phyloP scores from a whole-genome alignment of 1,284 basidiomycete genomes.

The Fistulinella cinereoalba region DNA sequence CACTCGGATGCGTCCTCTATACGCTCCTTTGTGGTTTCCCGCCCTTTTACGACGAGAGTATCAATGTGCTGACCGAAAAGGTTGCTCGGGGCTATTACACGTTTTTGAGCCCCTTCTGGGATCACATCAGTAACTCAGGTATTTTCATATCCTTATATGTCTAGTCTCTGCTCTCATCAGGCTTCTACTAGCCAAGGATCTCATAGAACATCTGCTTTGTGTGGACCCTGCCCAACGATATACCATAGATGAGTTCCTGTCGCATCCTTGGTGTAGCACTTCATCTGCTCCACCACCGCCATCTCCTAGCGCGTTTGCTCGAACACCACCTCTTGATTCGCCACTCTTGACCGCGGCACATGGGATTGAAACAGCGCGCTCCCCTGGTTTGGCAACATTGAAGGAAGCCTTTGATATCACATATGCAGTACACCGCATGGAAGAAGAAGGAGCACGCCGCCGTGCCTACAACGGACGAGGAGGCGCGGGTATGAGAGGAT shows the following conservation, averaged over 20 bases:
- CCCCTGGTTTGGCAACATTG: slow-evolving; percentile 87
- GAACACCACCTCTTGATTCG: slow-evolving; percentile 76
- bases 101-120: slow-evolving; percentile 99
- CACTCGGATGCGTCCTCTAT: slow-evolving; percentile 96
- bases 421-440: slow-evolving; percentile 98
- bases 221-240: slow-evolving; percentile 95
- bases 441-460: slow-evolving; percentile 91
- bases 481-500: slow-evolving; percentile 77
- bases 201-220: slow-evolving; percentile 93
- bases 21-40: slow-evolving; percentile 98
- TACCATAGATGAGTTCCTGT: slow-evolving; percentile 97
- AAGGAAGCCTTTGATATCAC: slow-evolving; percentile 99
- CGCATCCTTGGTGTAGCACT: slow-evolving; percentile 92
- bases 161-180: slow-evolving; percentile 11
- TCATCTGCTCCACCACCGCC: slow-evolving; percentile 58
- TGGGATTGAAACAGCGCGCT: slow-evolving; percentile 71
- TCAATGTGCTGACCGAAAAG: slow-evolving; percentile 97
- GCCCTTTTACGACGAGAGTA: slow-evolving; percentile 99
- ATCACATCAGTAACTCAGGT: slow-evolving; percentile 87
- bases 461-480: slow-evolving; percentile 77
- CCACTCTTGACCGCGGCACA: slow-evolving; percentile 84
- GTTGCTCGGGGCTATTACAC: slow-evolving; percentile 98
- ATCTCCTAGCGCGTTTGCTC: slow-evolving; percentile 52
- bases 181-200: slow-evolving; percentile 81
- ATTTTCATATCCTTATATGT: slow-evolving; percentile 21